phyloP scores from a whole-genome alignment of 1,139 yeast genomes.

The Hyphopichia khmerensis region DNA sequence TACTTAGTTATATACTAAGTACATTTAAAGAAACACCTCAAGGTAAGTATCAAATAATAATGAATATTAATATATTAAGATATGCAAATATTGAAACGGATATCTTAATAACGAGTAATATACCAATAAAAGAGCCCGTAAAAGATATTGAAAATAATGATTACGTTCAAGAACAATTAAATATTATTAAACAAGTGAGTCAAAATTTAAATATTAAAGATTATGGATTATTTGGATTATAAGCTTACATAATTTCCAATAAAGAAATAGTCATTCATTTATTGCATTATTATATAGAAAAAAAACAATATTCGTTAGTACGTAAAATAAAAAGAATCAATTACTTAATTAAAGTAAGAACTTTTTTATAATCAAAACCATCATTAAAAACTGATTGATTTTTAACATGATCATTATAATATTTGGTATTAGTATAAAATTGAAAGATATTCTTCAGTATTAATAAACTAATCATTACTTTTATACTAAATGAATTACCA shows the following conservation, averaged over 20 bases:
- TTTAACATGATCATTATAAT: not conserved
- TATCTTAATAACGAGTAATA: conserved; percentile 57
- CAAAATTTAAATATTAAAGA: conserved; percentile 34
- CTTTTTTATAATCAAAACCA: not conserved
- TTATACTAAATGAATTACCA: conserved; percentile 14
- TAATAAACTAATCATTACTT: conserved; percentile 1
- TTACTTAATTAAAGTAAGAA: not conserved
- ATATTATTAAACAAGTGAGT: conserved; percentile 25
- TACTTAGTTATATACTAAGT: conserved; percentile 2
- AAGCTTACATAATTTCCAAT: no score
- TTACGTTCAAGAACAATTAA: conserved; percentile 7
- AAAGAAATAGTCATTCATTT: no score
- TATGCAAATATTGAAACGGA: conserved; percentile 56
- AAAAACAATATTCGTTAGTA: not conserved
- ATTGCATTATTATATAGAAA: no score
- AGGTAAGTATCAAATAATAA: conserved; percentile 21
- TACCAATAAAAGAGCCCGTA: conserved; percentile 29
- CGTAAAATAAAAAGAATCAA: not conserved
- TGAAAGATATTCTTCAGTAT: not conserved
- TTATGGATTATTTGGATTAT: conserved; percentile 43
- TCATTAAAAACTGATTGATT: not conserved
- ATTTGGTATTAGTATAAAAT: not conserved
- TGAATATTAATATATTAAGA: conserved; percentile 55
- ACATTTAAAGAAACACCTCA: not conserved
- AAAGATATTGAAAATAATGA: not conserved